Evolutionary conservation across 2,329 filamentous ascomycete genomes (phyloP).

Genomic region (Microdochium paspali): DNA sequence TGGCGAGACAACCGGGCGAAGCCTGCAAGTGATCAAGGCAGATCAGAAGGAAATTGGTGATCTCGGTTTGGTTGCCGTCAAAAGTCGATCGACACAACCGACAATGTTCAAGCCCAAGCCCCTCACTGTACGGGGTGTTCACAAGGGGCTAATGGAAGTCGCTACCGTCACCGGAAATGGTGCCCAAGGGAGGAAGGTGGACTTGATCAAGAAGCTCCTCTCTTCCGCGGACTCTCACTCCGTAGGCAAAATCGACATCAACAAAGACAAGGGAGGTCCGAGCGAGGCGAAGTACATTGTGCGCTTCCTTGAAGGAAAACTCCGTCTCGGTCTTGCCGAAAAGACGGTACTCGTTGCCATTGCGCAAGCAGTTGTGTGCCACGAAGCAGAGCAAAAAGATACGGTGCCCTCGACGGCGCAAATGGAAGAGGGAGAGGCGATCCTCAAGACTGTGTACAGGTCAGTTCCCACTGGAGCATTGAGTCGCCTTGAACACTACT

Average conservation of each 20-base stretch:
- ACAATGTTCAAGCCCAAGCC: conserved; percentile 98
- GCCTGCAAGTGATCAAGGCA: conserved; percentile 79
- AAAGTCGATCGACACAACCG: conserved; percentile 88
- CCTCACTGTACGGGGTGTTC: conserved; percentile 77
- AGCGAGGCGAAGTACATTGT: conserved; percentile 94
- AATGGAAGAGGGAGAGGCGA: conserved; percentile 72
- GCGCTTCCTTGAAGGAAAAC: conserved; percentile 87
- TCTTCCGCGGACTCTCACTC: conserved; percentile 73
- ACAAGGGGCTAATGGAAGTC: conserved; percentile 79
- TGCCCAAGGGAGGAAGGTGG: conserved; percentile 83
- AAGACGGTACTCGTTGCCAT: conserved; percentile 84
- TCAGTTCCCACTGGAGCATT: conserved; percentile 22
- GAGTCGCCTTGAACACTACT: conserved; percentile 12
- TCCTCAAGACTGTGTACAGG: conserved; percentile 87
- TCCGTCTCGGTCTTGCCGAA: conserved; percentile 85
- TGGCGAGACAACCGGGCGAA: conserved; percentile 86
- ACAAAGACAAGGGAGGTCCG: conserved; percentile 82
- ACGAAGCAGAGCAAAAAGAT: conserved; percentile 66
- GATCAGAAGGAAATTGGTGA: conserved; percentile 97
- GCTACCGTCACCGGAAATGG: conserved; percentile 81
- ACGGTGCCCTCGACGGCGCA: conserved; percentile 65
- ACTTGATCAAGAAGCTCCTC: conserved; percentile 92
- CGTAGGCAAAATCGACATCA: conserved; percentile 76
- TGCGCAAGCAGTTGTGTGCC: conserved; percentile 77
- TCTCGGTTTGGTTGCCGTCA: conserved; percentile 86